phyloP scores from a whole-genome alignment of 1,284 basidiomycete genomes.

The Apiotrichum gamsii region DNA sequence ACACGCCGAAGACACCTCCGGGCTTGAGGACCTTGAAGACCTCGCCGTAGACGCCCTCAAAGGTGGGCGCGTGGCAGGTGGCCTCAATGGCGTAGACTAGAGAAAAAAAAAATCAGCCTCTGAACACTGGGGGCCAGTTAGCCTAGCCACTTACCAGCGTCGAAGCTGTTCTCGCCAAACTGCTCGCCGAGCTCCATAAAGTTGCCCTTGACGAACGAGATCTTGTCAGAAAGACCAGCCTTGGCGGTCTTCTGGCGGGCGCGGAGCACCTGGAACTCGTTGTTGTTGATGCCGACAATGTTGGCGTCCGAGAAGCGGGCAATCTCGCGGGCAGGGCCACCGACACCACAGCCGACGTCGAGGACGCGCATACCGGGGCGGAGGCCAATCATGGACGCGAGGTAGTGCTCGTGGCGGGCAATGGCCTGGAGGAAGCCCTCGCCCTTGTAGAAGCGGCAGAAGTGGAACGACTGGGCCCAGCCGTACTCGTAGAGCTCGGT shows the following conservation, averaged over 20 bases:
- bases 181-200: constrained; percentile 92
- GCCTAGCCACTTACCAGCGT: constrained; percentile 63
- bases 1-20: constrained; percentile 91
- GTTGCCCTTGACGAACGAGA: constrained; percentile 82
- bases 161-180: constrained; percentile 90
- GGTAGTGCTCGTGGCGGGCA: constrained; percentile 97
- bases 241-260: constrained; percentile 77
- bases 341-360: constrained; percentile 96
- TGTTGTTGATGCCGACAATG: constrained; percentile 92
- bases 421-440: constrained; percentile 77
- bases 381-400: constrained; percentile 74
- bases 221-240: constrained; percentile 69
- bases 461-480: constrained; percentile 74
- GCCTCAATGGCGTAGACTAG: constrained; percentile 97
- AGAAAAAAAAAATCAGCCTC: too few relatives aligned
- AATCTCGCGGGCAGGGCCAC: constrained; percentile 93
- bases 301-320: constrained; percentile 81
- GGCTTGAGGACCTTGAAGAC: constrained; percentile 95
- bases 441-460: constrained; percentile 95
- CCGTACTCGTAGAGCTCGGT: constrained; percentile 97
- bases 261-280: constrained; percentile 86
- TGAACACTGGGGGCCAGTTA: not conserved
- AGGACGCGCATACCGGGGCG: constrained; percentile 90
- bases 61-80: constrained; percentile 90
- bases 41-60: constrained; percentile 91